Evolutionary conservation across 1,284 basidiomycete genomes (phyloP).

Genomic region (Acaromyces ingoldii): DNA sequence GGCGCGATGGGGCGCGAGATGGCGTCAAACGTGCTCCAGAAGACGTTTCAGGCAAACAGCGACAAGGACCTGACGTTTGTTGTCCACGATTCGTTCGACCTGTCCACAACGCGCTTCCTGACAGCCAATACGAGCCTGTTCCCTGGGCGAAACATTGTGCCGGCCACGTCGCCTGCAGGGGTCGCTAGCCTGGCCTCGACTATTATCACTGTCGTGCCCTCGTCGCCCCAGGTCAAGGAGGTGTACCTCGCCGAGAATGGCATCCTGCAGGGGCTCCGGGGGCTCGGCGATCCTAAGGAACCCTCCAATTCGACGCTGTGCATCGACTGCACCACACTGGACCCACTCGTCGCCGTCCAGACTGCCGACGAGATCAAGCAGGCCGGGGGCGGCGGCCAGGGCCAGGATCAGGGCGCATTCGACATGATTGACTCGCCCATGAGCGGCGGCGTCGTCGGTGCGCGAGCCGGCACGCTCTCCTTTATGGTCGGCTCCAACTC

Average conservation of each 20-base stretch:
- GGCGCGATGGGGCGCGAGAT: slow-evolving; percentile 46
- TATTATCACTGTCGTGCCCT: slow-evolving; percentile 79
- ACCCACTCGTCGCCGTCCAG: slow-evolving; percentile 66
- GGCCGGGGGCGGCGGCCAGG: slow-evolving; percentile 57
- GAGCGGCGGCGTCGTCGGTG: slow-evolving; percentile 79
- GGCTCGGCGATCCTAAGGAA: slow-evolving; percentile 7
- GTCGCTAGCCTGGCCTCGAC: slow-evolving; percentile 59
- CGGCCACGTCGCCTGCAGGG: slow-evolving; percentile 50
- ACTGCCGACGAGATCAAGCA: slow-evolving; percentile 60
- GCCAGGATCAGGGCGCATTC: slow-evolving; percentile 10
- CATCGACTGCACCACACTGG: slow-evolving; percentile 82
- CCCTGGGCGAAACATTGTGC: slow-evolving; percentile 41
- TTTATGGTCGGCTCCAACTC: slow-evolving; percentile 79
- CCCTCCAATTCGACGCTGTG: slow-evolving; percentile 58
- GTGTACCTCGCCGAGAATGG: slow-evolving; percentile 64
- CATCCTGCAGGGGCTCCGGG: slow-evolving; percentile 27
- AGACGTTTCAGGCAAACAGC: slow-evolving; percentile 25
- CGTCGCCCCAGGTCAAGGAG: slow-evolving; percentile 65
- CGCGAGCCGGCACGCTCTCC: slow-evolving; percentile 68
- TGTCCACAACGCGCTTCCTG: slow-evolving; percentile 35
- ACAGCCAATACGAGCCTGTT: slow-evolving; percentile 28
- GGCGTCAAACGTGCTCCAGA: slow-evolving; percentile 36
- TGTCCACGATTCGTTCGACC: slow-evolving; percentile 34
- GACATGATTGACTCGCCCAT: slow-evolving; percentile 83
- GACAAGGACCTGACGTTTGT: slow-evolving; percentile 30